These are phyloP conservation scores for Nasturtium officinale DNA, from an alignment of 345 rosid species.

Conservation along the genomic window DNA sequence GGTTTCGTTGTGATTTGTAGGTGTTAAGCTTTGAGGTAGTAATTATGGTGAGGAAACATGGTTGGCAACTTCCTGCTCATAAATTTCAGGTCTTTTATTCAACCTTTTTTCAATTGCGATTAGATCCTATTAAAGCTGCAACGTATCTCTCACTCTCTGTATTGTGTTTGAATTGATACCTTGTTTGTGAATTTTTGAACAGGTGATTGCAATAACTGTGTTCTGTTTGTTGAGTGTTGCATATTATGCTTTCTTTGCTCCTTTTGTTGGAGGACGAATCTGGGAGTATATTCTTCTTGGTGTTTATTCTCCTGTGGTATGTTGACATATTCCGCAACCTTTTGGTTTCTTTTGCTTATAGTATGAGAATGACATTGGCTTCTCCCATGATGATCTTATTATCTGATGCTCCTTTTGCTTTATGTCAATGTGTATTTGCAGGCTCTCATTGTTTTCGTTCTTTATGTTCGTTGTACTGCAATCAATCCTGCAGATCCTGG, in stretches of 20 bases:
- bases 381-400: background rate
- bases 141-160: background rate
- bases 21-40: background rate
- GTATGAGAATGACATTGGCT: background rate
- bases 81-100: constrained; percentile 67
- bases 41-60: constrained; percentile 92
- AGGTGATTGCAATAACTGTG: constrained; percentile 98
- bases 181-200: background rate
- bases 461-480: constrained; percentile 96
- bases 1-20: constrained; percentile 33
- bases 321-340: constrained; percentile 30
- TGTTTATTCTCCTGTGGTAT: constrained; percentile 91
- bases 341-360: background rate
- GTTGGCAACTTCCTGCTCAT: constrained; percentile 98
- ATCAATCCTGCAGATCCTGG: constrained; percentile 99
- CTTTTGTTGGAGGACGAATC: constrained; percentile 85
- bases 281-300: constrained; percentile 81
- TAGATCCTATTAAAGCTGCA: background rate
- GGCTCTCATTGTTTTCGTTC: constrained; percentile 87
- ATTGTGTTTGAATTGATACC: background rate
- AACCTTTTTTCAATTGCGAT: background rate
- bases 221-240: constrained; percentile 91
- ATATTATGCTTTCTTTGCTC: constrained; percentile 92
- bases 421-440: constrained; percentile 46
- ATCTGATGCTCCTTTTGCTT: constrained; percentile 9